Percentiles rank a stretch among this genome's conserved stretches.
These are phyloP conservation scores for Bombardia bombarda DNA, from an alignment of 495 filamentous ascomycete species.

Conservation along the genomic window DNA sequence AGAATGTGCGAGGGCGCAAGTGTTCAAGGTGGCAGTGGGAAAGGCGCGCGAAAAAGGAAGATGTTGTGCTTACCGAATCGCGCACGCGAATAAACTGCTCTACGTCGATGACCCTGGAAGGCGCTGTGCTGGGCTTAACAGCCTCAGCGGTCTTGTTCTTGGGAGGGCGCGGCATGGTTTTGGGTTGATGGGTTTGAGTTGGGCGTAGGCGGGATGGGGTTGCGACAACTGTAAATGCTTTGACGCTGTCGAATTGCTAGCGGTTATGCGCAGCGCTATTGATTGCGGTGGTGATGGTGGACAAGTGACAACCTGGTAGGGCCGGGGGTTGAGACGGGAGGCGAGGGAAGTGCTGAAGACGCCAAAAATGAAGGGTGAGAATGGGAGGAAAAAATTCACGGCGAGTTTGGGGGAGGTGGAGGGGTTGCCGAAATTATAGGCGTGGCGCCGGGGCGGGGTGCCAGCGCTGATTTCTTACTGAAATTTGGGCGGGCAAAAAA, in stretches of 20 bases:
- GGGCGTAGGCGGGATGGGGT: conserved; percentile 7
- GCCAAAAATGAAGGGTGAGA: conserved; percentile 27
- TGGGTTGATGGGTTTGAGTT: conserved; percentile 8
- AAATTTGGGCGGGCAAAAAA: conserved; percentile 19
- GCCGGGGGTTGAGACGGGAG: conserved; percentile 5
- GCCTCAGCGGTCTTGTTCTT: conserved; percentile 33
- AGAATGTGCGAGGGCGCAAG: not conserved
- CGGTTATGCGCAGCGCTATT: not conserved
- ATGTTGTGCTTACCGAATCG: conserved; percentile 37
- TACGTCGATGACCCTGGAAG: conserved; percentile 30
- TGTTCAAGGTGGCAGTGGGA: not conserved
- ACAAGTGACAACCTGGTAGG: conserved; percentile 1
- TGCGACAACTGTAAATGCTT: not conserved
- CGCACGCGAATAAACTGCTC: conserved; percentile 42
- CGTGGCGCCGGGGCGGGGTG: conserved; percentile 10
- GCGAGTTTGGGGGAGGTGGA: conserved; percentile 21
- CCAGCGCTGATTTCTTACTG: conserved; percentile 25
- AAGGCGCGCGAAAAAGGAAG: conserved; percentile 10
- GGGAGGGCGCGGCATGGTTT: conserved; percentile 28
- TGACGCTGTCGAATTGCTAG: not conserved
- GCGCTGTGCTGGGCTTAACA: conserved; percentile 25
- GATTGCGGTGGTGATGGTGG: conserved; percentile 22
- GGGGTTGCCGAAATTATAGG: conserved; percentile 27
- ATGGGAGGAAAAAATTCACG: conserved; percentile 24
- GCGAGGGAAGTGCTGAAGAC: conserved; percentile 14